Evolutionary conservation across 495 filamentous ascomycete genomes (phyloP).

Genomic region (Antarctomyces pellizariae): DNA sequence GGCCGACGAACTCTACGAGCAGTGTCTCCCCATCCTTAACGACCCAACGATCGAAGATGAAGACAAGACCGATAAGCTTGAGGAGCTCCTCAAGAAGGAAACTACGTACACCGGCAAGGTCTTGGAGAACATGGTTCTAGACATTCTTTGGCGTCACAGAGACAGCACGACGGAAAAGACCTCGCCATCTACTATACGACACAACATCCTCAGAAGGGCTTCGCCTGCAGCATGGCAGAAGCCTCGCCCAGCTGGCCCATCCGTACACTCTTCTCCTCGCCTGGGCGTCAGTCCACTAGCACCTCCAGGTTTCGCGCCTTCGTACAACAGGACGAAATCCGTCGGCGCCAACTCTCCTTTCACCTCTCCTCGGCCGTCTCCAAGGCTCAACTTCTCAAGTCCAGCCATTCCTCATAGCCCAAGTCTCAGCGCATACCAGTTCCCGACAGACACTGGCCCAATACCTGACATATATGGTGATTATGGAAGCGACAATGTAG

Average conservation of each 20-base stretch:
- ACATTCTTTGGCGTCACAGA: slow-evolving; percentile 78
- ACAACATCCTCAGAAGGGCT: slow-evolving; percentile 68
- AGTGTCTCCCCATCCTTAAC: slow-evolving; percentile 71
- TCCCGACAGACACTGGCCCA: slow-evolving; percentile 46
- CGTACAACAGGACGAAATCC: slow-evolving; percentile 47
- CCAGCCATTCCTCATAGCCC: slow-evolving; percentile 91
- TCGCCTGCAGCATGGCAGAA: slow-evolving; percentile 89
- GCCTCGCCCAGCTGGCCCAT: slow-evolving; percentile 47
- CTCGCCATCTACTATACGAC: slow-evolving; percentile 62
- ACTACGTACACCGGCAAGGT: slow-evolving; percentile 50
- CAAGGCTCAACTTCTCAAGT: slow-evolving; percentile 69
- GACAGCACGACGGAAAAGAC: slow-evolving; percentile 50
- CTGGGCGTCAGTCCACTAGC: slow-evolving; percentile 60
- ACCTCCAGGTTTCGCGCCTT: slow-evolving; percentile 59
- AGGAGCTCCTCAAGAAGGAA: slow-evolving; percentile 61
- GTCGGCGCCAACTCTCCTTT: slow-evolving; percentile 69
- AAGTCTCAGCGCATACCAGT: slow-evolving; percentile 81
- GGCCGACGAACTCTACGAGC: slow-evolving; percentile 75
- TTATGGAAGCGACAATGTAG: slow-evolving; percentile 76
- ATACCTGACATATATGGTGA: slow-evolving; percentile 76
- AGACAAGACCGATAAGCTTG: slow-evolving; percentile 81
- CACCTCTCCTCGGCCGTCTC: slow-evolving; percentile 80
- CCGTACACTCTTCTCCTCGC: slow-evolving; percentile 49
- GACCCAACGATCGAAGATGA: slow-evolving; percentile 71
- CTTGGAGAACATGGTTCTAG: slow-evolving; percentile 76